Conservation (phyloP, 257 asterid species). For the Perilla frutescens region DNA sequence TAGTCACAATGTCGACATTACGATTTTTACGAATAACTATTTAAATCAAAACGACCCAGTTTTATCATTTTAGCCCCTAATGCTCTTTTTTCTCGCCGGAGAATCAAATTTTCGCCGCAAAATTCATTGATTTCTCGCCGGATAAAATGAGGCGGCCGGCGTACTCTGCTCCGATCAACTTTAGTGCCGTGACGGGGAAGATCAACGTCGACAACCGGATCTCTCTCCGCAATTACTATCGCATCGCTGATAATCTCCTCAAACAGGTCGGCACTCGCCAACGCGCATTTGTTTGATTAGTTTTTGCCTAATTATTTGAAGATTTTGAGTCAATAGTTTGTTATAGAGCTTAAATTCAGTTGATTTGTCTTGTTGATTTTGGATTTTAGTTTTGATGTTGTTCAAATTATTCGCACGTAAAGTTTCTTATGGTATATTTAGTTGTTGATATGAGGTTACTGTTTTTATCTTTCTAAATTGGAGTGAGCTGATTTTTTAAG, state of each 20-base stretch:
- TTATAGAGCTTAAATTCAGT: slow-evolving; percentile 19
- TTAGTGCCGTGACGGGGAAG: slow-evolving; percentile 50
- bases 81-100: slow-evolving; percentile 14
- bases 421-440: slow-evolving; percentile 8
- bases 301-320: not conserved
- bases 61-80: slow-evolving; percentile 27
- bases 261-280: slow-evolving; percentile 63
- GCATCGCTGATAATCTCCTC: slow-evolving; percentile 90
- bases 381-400: slow-evolving; percentile 24
- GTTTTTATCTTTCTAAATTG: not conserved
- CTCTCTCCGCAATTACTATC: slow-evolving; percentile 81
- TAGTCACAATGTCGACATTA: slow-evolving; percentile 45
- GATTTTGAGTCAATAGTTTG: not conserved
- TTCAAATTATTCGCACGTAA: not conserved
- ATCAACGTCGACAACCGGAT: slow-evolving; percentile 78
- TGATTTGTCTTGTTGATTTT: slow-evolving; percentile 28
- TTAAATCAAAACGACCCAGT: slow-evolving; percentile 37
- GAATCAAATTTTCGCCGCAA: slow-evolving; percentile 28
- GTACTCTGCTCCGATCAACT: slow-evolving; percentile 51
- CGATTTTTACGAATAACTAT: not conserved
- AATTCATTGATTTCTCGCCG: slow-evolving; percentile 26
- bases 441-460: slow-evolving; percentile 1
- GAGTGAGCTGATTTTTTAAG: not conserved
- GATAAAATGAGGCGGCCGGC: slow-evolving; percentile 71
- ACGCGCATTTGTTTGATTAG: not conserved